Percentiles rank a stretch among this genome's conserved stretches.
phyloP scores from a whole-genome alignment of 305 asterid genomes.

The Caryopteris hybrid region DNA sequence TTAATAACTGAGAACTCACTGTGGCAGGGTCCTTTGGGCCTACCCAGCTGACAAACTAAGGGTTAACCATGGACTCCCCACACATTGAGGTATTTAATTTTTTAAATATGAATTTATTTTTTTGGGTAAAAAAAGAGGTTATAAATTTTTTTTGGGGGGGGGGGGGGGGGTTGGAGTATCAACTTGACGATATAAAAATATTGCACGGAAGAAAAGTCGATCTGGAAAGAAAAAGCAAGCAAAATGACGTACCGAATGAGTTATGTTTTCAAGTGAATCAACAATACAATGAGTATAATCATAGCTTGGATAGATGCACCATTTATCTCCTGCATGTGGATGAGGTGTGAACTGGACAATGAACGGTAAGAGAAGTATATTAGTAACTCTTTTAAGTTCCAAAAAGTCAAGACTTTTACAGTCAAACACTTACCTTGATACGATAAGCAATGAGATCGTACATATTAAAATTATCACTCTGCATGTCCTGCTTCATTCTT shows the following conservation, averaged over 20 bases:
- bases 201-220: background rate
- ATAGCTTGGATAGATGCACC: conserved; percentile 97
- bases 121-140: too few relatives aligned
- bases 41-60: too few relatives aligned
- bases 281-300: conserved; percentile 93
- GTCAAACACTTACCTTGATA: conserved; percentile 57
- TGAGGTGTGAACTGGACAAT: conserved; percentile 85
- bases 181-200: background rate
- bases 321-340: conserved; percentile 94
- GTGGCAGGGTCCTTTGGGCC: too few relatives aligned
- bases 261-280: conserved; percentile 86
- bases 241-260: conserved; percentile 74
- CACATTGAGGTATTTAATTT: too few relatives aligned
- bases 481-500: conserved; percentile 98
- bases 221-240: background rate
- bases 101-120: too few relatives aligned
- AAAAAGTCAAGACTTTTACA: conserved; percentile 1
- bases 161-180: too few relatives aligned
- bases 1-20: too few relatives aligned
- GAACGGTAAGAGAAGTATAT: conserved; percentile 7
- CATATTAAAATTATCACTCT: conserved; percentile 89
- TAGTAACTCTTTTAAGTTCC: conserved; percentile 18
- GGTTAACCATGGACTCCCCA: too few relatives aligned
- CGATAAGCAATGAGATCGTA: conserved; percentile 94
- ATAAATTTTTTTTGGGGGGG: too few relatives aligned